These are phyloP conservation scores for Flaveria floridana DNA, from an alignment of 140 eudicot species.

Conservation along the genomic window DNA sequence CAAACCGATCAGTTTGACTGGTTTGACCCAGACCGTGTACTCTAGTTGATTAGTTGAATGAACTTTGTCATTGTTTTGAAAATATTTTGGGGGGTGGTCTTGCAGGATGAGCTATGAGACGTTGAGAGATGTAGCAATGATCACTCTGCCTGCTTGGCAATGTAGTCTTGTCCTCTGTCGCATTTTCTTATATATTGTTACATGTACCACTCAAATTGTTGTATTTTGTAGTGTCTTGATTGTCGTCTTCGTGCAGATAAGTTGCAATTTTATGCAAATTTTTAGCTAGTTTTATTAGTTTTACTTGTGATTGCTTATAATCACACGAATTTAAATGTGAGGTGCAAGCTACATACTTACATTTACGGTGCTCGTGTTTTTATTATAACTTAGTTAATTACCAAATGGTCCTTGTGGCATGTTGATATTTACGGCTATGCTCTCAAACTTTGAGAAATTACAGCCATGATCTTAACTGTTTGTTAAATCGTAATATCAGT, in stretches of 20 bases:
- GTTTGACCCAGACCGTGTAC: background rate
- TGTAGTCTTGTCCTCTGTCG: background rate
- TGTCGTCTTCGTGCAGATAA: constrained; percentile 1
- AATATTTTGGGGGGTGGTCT: constrained; percentile 21
- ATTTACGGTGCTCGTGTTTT: background rate
- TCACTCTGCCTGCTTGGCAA: background rate
- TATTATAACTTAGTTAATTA: no score
- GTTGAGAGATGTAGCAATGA: background rate
- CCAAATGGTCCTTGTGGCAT: no score
- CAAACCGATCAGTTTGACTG: background rate
- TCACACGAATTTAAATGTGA: background rate
- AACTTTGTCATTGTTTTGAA: background rate
- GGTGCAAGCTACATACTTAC: background rate
- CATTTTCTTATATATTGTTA: background rate
- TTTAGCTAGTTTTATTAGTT: background rate
- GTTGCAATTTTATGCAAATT: background rate
- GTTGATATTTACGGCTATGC: no score
- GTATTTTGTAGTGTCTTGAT: constrained; percentile 17
- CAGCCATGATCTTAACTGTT: no score
- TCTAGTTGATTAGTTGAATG: background rate
- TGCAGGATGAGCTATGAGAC: constrained; percentile 48
- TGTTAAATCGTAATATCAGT: no score
- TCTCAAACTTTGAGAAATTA: no score
- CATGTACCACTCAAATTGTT: constrained; percentile 14
- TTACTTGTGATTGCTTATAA: background rate